Conservation (phyloP, 352 stramenopile genomes). For the Phytopythium litorale region DNA sequence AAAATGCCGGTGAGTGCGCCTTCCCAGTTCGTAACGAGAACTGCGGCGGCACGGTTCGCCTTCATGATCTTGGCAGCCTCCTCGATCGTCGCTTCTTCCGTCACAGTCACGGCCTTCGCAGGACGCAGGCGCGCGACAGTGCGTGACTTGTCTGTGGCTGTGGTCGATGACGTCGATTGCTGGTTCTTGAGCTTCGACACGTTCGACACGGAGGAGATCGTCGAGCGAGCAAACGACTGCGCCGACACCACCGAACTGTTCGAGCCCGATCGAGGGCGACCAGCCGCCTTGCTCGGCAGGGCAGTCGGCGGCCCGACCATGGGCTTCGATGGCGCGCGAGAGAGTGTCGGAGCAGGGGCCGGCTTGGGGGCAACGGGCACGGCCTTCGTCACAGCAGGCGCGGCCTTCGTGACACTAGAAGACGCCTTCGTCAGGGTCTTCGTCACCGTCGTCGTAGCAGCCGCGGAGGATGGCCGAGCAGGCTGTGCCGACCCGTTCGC, state of each 20-base stretch:
- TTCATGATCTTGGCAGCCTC: constrained; percentile 90
- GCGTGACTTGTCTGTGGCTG: constrained; percentile 52
- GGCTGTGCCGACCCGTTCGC: neutral
- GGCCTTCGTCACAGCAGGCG: constrained; percentile 1
- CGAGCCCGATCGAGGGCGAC: constrained; percentile 59
- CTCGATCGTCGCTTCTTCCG: constrained; percentile 72
- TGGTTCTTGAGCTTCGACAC: constrained; percentile 68
- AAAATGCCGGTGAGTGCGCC: constrained; percentile 93
- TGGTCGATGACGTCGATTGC: constrained; percentile 20
- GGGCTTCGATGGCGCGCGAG: constrained; percentile 11
- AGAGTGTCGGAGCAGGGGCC: constrained; percentile 9
- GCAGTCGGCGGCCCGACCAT: constrained; percentile 16
- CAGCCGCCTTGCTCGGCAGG: constrained; percentile 15
- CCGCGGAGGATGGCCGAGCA: neutral
- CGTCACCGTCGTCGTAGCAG: neutral
- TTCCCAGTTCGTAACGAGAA: constrained; percentile 87
- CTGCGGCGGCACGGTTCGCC: constrained; percentile 87
- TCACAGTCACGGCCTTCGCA: constrained; percentile 88
- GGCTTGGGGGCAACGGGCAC: constrained; percentile 2
- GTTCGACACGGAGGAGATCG: constrained; percentile 75
- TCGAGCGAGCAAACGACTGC: constrained; percentile 76
- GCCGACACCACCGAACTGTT: constrained; percentile 72
- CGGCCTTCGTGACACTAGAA: constrained; percentile 1
- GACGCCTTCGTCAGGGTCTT: neutral
- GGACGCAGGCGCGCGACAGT: constrained; percentile 76